These are phyloP conservation scores for Azolla pinnata DNA, from an alignment of 75 land plant genomes.

Conservation along the genomic window DNA sequence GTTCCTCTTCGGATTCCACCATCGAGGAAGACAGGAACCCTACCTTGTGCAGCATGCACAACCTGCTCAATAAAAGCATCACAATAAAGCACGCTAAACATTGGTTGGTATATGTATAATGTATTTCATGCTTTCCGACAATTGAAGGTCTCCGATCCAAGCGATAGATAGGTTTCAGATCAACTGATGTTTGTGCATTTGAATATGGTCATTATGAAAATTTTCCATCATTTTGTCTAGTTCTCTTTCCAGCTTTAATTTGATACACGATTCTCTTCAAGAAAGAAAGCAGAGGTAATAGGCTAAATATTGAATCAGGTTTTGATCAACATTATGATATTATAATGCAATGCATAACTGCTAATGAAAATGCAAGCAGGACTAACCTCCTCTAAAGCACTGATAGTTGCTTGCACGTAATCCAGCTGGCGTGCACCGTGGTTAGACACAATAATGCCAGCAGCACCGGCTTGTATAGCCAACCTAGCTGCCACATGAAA, in stretches of 20 bases:
- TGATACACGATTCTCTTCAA: no score
- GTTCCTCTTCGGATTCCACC: conserved; percentile 98
- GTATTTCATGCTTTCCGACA: no score
- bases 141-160: no score
- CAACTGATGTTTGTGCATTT: no score
- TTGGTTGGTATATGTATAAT: no score
- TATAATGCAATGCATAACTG: neutral
- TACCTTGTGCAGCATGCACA: conserved; percentile 85
- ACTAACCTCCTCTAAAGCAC: conserved; percentile 76
- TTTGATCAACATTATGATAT: no score
- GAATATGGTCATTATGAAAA: no score
- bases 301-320: no score
- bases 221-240: no score
- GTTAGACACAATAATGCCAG: conserved; percentile 94
- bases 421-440: conserved; percentile 98
- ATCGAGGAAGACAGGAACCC: conserved; percentile 89
- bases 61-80: conserved; percentile 34
- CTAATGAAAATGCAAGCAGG: neutral
- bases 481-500: conserved; percentile 49
- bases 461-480: conserved; percentile 71
- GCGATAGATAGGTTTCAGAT: no score
- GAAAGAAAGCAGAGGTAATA: no score
- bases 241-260: no score
- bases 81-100: neutral
- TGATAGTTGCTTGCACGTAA: conserved; percentile 89